Base-by-base conservation (phyloP, 306 rosid genomes). In the Benincasa hispida region DNA sequence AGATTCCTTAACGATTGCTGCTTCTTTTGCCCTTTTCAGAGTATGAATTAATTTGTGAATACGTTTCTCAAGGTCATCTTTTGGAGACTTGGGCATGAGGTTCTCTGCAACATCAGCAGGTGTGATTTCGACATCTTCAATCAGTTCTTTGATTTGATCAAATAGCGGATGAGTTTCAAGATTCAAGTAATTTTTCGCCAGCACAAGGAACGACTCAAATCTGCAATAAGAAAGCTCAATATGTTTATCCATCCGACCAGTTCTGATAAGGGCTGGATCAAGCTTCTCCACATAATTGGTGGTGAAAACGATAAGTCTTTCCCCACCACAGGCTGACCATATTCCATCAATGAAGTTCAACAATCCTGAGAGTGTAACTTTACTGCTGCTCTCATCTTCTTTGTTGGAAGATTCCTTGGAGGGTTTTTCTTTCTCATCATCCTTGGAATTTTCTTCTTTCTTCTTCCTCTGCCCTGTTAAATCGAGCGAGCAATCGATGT, bases 51-150 rank as follows among this genome's bases (percentile, higher is more conserved):
- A 85, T 76, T 79, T 78, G n/a, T 76, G 81, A 24, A 92, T 90
- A 48, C 96, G 88, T 63, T 77, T 89, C 11, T 84, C 87, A 37
- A 86, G 81, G 84, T 86, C 91, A 81, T 90, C 96, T 57, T 60
- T 2, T 5, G 88, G 85, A 0, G 96, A 91, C 21, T 72, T 72
- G 24, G 76, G 76, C 98, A 92, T 92, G 37, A 92, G 96, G 34
- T 84, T 92, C 85, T 92, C 96, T 8, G 98, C 98, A 39, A 92
- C 98, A 82, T 91, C 93, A 19, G 93, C 93, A 25, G 93, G 96
- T 2, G 96, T 91, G 56, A 91, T 87, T 60, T 91, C 77, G 42
- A 80, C 81, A 72, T 83, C 87, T 3, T 51, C 81, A 0, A 91
- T 81, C 8, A 91, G 72, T 73, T 77, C 85, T 79, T 84, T 19